These are phyloP conservation scores for Stachybotrys chartarum DNA, from an alignment of 2,329 filamentous ascomycete species.

Conservation along the genomic window DNA sequence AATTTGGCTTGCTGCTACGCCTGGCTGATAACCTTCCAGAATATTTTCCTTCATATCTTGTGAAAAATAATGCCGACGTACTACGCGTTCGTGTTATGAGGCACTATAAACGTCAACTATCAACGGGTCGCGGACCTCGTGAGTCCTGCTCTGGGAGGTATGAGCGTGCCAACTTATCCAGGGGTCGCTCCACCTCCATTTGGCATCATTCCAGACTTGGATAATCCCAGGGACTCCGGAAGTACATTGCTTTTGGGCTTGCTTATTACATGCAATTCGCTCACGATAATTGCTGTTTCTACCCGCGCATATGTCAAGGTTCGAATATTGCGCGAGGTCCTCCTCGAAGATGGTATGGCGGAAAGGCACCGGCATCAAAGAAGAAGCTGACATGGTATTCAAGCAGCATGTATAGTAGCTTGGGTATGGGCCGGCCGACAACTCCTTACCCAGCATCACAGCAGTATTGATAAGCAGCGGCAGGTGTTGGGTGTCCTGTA, in stretches of 20 bases:
- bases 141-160: no score
- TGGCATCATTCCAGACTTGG: slow-evolving; percentile 12
- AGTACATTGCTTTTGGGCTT: slow-evolving; percentile 3
- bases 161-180: neutral
- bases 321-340: neutral
- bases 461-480: neutral
- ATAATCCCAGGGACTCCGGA: slow-evolving; percentile 8
- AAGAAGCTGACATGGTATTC: neutral
- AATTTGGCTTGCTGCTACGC: no score
- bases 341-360: neutral
- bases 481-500: neutral
- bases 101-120: no score
- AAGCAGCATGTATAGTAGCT: neutral
- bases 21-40: no score
- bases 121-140: no score
- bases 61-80: no score
- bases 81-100: no score
- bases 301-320: neutral
- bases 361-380: neutral
- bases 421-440: neutral
- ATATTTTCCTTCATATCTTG: no score
- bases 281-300: slow-evolving; percentile 2
- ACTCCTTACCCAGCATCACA: neutral
- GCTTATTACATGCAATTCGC: neutral
- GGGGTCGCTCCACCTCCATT: slow-evolving; percentile 12